Evolutionary conservation across 2,329 filamentous ascomycete genomes (phyloP).

Genomic region (Claviceps purpurea): DNA sequence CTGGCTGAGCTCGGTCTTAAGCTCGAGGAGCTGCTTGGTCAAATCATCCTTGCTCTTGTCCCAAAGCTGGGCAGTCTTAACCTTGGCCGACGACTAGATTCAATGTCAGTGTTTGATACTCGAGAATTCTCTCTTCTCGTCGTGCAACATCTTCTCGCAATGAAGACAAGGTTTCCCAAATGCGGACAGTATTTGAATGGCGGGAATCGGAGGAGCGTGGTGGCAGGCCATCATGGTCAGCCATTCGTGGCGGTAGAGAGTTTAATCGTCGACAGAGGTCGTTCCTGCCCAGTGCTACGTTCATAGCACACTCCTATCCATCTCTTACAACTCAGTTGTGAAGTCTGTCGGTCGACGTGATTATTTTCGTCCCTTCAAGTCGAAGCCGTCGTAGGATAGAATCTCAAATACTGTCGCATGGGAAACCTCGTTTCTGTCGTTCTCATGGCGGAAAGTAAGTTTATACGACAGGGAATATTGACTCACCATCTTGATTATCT

Average conservation of each 20-base stretch:
- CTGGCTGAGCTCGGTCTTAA: constrained; percentile 93
- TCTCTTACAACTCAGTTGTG: neutral
- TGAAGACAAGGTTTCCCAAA: neutral
- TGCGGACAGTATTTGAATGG: neutral
- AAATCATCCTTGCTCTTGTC: constrained; percentile 99
- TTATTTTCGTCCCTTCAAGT: neutral
- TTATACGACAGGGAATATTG: constrained; percentile 6
- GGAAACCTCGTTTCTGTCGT: neutral
- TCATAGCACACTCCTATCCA: neutral
- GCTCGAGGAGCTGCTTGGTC: constrained; percentile 83
- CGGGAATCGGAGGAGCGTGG: neutral
- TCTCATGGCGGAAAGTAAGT: neutral
- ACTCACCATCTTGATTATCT: constrained; percentile 38
- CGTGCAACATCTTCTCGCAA: too few relatives aligned
- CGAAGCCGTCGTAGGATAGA: neutral
- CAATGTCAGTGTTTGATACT: neutral
- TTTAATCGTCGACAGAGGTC: neutral
- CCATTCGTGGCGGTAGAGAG: neutral
- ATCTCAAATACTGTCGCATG: neutral
- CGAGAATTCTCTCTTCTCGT: neutral
- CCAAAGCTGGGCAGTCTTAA: constrained; percentile 96
- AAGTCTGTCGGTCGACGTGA: neutral
- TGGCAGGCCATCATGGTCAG: neutral
- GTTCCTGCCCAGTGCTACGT: neutral
- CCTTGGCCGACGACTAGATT: constrained; percentile 42